phyloP scores from a whole-genome alignment of 805 yeast species.

The Deakozyma indianensis region DNA sequence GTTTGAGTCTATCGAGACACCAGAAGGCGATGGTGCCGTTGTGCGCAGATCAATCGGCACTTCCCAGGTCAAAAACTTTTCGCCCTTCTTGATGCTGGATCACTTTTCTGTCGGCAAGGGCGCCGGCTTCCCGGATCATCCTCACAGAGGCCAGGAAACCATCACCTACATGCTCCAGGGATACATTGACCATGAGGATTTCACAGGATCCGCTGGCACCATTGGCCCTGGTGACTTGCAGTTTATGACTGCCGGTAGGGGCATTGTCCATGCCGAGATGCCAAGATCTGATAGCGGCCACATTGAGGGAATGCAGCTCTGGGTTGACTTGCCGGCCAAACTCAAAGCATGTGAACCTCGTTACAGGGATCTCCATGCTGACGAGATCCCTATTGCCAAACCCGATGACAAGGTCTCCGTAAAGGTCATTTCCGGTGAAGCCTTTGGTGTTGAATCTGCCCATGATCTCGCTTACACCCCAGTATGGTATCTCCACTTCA shows the following conservation, averaged over 20 bases:
- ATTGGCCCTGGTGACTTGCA: conserved; percentile 71
- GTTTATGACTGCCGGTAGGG: conserved; percentile 87
- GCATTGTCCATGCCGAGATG: conserved; percentile 76
- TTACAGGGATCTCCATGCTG: conserved; percentile 55
- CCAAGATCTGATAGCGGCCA: conserved; percentile 40
- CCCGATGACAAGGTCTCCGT: conserved; percentile 50
- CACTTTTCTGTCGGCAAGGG: conserved; percentile 52
- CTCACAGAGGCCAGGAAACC: conserved; percentile 72
- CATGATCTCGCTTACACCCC: conserved; percentile 75
- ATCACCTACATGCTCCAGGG: conserved; percentile 52
- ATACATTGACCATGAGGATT: conserved; percentile 65
- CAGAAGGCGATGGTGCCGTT: conserved; percentile 75
- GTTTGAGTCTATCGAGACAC: conserved; percentile 48
- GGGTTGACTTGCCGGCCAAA: conserved; percentile 68
- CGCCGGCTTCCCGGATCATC: conserved; percentile 71
- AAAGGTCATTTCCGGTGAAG: conserved; percentile 61
- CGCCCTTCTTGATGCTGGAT: conserved; percentile 70
- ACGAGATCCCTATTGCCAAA: conserved; percentile 52
- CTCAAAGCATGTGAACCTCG: conserved; percentile 54
- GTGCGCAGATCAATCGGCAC: conserved; percentile 74
- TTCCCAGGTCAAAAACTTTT: conserved; percentile 48
- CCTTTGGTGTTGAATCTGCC: conserved; percentile 61
- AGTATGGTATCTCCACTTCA: conserved; percentile 55
- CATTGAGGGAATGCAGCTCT: conserved; percentile 59
- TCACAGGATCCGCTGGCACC: conserved; percentile 66